Evolutionary conservation across 441 rosid genomes (phyloP), one percentile per base, ranked within the genome.

Genomic region (Euphorbia schlechtendalii): DNA sequence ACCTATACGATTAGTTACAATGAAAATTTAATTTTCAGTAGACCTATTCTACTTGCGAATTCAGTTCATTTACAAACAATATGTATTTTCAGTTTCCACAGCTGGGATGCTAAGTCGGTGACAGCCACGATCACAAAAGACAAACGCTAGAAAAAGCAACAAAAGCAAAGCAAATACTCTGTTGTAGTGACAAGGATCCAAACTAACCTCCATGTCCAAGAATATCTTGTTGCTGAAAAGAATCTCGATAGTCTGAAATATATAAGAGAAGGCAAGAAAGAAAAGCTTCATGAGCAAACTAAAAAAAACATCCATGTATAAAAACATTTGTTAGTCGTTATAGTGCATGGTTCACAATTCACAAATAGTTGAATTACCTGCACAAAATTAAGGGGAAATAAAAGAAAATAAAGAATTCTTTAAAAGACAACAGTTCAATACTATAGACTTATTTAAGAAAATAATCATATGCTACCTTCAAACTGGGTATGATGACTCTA

Each of bases 401-500:
- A 63, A 25, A 12, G 8, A 7, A 51, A 52, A 52, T 48, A 55
- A 18, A 13, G 14, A 45, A 45, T 53, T 59, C 25, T 63, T 49
- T 18, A 66, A 61, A 65, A 28, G 56, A 15, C 18, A 17, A 65
- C 40, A 22, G 9, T 38, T 40, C 22, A 22, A 11, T 28, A 22
- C 12, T 18, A n/a, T 22, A 34, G 21, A 22, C 41, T 30, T 22
- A 51, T 34, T 22, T 12, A 43, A 17, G 17, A 63, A 68, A 6
- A 52, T 21, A 49, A 1, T 61, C n/a, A n/a, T 58, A 54, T 17
- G 6, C 64, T 73, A 95, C 98, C 98, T 89, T 92, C 48, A 92
- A 77, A 69, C 96, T 82, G n/a, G 97, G 99, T 49, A 87, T 61
- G 58, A 88, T 86, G 48, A 91, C 87, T 74, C 99, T 81, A 66